Conservation (phyloP, 352 stramenopile genomes). For the Globisporangium acanthophoron region DNA sequence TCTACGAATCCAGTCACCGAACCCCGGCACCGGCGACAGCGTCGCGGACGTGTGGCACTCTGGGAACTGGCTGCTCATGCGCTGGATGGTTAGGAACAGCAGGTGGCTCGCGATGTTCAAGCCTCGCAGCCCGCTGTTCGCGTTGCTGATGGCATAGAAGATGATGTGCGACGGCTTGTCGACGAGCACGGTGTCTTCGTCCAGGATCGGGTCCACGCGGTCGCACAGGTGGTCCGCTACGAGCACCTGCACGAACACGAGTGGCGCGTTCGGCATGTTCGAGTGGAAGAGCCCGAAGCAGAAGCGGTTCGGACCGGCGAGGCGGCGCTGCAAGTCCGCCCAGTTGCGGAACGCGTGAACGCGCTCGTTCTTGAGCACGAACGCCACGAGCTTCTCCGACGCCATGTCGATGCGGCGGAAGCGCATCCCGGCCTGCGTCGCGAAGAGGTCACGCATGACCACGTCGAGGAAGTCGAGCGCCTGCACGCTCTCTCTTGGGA, state of each 20-base stretch:
- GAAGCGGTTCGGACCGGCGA: conserved; percentile 59
- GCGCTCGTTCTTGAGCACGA: conserved; percentile 74
- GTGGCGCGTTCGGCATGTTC: conserved; percentile 59
- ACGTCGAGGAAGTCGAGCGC: conserved; percentile 76
- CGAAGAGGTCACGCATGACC: conserved; percentile 81
- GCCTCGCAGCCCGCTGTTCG: conserved; percentile 68
- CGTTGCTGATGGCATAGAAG: conserved; percentile 84
- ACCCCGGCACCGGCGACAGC: conserved; percentile 74
- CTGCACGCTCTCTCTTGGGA: conserved; percentile 45
- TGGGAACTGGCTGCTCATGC: conserved; percentile 60
- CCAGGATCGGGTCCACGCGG: conserved; percentile 58
- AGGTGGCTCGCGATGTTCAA: conserved; percentile 81
- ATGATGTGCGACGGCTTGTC: conserved; percentile 67
- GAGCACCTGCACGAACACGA: conserved; percentile 76
- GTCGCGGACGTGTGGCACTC: conserved; percentile 62
- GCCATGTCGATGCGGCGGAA: conserved; percentile 75
- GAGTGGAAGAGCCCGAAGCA: conserved; percentile 84
- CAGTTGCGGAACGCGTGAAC: conserved; percentile 69
- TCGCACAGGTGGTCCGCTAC: conserved; percentile 65
- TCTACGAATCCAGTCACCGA: conserved; percentile 59
- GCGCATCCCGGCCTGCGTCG: conserved; percentile 73
- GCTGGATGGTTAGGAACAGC: conserved; percentile 79
- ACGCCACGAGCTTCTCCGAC: conserved; percentile 57
- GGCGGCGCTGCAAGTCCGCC: conserved; percentile 55
- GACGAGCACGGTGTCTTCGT: conserved; percentile 36